A percentile compares a stretch with the other conserved stretches of the same genome.
phyloP scores from a whole-genome alignment of 148 eudicot species.

The Limonium bicolor region DNA sequence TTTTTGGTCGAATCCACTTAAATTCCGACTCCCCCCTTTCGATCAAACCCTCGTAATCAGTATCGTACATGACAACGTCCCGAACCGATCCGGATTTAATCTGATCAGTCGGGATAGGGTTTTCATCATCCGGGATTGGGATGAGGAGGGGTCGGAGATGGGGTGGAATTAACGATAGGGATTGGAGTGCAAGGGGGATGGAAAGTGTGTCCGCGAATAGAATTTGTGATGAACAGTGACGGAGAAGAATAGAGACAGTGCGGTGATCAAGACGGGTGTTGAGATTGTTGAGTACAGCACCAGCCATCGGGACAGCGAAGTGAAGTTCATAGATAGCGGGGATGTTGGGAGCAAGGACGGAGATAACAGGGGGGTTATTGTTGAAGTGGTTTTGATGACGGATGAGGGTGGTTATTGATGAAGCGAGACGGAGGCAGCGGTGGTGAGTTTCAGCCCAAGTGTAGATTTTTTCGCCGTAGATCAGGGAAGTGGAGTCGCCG shows the following conservation, averaged over 20 bases:
- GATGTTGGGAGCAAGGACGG: slow-evolving; percentile 17
- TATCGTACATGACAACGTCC: no score
- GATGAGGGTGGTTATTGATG: slow-evolving; percentile 7
- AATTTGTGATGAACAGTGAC: slow-evolving; percentile 11
- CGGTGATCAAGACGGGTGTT: slow-evolving; percentile 15
- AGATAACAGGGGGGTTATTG: slow-evolving; percentile 12
- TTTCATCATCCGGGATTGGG: no score
- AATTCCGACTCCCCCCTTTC: slow-evolving; percentile 3
- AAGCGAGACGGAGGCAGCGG: slow-evolving; percentile 18
- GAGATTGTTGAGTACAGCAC: slow-evolving; percentile 17
- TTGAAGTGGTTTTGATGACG: slow-evolving; percentile 9
- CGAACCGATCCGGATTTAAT: no score
- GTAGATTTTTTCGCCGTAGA: slow-evolving; percentile 29
- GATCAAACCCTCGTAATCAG: slow-evolving; percentile 8
- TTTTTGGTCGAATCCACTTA: slow-evolving; percentile 7
- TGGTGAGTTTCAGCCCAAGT: slow-evolving; percentile 45
- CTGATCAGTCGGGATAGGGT: no score
- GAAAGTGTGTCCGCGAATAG: no score
- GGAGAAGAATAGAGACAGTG: slow-evolving; percentile 8
- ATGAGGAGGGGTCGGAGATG: slow-evolving; percentile 7
- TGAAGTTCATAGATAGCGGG: slow-evolving; percentile 24
- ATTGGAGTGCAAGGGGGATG: slow-evolving; percentile 6
- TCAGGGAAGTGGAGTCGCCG: slow-evolving; percentile 34
- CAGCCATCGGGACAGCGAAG: slow-evolving; percentile 23
- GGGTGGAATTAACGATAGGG: neutral